Evolutionary conservation across 371 early-diverging fungal genomes (phyloP), one percentile per base, ranked within the genome.

Genomic region (Scutellospora calospora): DNA sequence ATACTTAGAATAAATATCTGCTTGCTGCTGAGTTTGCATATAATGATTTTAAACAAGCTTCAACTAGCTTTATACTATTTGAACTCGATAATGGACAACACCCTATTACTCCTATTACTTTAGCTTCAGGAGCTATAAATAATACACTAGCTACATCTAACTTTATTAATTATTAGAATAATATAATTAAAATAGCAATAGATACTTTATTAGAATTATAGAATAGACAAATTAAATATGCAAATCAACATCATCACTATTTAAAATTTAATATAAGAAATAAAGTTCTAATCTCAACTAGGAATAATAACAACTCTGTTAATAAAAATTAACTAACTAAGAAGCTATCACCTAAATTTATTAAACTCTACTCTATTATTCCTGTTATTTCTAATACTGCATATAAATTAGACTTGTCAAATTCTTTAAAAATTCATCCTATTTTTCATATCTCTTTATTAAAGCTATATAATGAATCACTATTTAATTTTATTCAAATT

Each of bases 31-130:
- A 91, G 69, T n/a, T n/a, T n/a, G 85, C 87, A 2, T 88, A 86
- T 78, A 93, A 93, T 82, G 87, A 88, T 59, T 25, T 86, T 0
- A 55, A 55, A 12, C 83, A 89, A n/a, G n/a, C n/a, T n/a, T n/a
- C n/a, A n/a, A n/a, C n/a, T n/a, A n/a, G n/a, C n/a, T n/a, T n/a
- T n/a, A 16, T 29, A 77, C 0, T 76, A n/a, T 71, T 49, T 45
- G 51, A 71, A 45, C 9, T 71, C 5, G 72, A 71, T 25, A n/a
- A 20, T 45, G 25, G 51, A 49, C 51, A 71, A 71, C 49, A 49
- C 18, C 51, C 51, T 18, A n/a, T n/a, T 45, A 38, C 31, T 11
- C 51, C n/a, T 9, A 45, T 45, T 5, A 12, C 27, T 12, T n/a
- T n/a, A n/a, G n/a, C n/a, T n/a, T n/a, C n/a, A n/a, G n/a, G n/a